phyloP scores from a whole-genome alignment of 1,284 basidiomycete genomes.

The Ganoderma resinaceum region DNA sequence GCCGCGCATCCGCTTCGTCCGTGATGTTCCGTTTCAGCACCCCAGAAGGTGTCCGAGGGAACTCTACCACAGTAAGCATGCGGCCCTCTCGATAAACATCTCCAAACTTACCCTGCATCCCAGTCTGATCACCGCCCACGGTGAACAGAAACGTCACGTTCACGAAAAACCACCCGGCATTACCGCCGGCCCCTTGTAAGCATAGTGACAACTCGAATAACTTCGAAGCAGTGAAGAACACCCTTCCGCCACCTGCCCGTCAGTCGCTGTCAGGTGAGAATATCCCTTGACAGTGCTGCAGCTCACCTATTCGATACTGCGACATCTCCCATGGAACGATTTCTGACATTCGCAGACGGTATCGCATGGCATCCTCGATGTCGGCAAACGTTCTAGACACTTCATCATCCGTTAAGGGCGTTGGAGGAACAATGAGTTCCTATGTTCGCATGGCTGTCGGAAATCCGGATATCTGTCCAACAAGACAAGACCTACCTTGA shows the following conservation, averaged over 20 bases:
- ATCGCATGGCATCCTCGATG: slow-evolving; percentile 80
- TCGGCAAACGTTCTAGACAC: slow-evolving; percentile 70
- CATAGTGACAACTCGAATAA: slow-evolving; percentile 83
- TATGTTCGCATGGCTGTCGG: slow-evolving; percentile 38
- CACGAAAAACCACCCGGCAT: slow-evolving; percentile 86
- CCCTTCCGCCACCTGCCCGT: slow-evolving; percentile 74
- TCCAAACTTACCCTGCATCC: slow-evolving; percentile 62
- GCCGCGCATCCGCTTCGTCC: slow-evolving; percentile 72
- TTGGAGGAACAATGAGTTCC: slow-evolving; percentile 72
- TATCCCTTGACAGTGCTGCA: neutral
- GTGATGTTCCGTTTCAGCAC: slow-evolving; percentile 73
- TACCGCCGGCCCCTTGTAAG: slow-evolving; percentile 67
- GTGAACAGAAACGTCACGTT: slow-evolving; percentile 75
- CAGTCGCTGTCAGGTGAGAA: neutral
- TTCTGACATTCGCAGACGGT: slow-evolving; percentile 77
- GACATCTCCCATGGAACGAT: slow-evolving; percentile 81
- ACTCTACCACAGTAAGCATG: slow-evolving; percentile 52
- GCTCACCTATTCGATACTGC: slow-evolving; percentile 70
- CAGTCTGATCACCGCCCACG: slow-evolving; percentile 75
- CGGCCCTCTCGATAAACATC: neutral
- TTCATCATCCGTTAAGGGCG: slow-evolving; percentile 72
- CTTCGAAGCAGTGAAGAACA: slow-evolving; percentile 73
- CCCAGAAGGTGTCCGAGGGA: slow-evolving; percentile 69
- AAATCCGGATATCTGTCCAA: neutral
- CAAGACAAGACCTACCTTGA: slow-evolving; percentile 63